These are phyloP conservation scores for Candida ulmi DNA, from an alignment of 805 yeast genomes.

Conservation along the genomic window DNA sequence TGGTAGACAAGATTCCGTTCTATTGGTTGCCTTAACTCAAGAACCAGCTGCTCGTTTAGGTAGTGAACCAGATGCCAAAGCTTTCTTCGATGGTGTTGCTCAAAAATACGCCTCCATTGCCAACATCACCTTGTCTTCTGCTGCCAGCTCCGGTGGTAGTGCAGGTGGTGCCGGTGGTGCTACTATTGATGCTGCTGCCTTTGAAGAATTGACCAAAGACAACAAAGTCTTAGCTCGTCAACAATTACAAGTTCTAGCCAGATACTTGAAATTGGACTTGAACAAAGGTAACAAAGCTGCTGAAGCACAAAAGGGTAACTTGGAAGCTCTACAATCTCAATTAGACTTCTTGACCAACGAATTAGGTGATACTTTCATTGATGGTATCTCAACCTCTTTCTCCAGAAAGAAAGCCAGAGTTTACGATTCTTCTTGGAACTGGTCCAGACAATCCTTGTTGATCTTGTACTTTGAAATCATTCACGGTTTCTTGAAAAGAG, in stretches of 20 bases:
- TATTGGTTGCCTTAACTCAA: conserved; percentile 74
- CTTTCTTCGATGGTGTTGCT: conserved; percentile 75
- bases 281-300: conserved; percentile 85
- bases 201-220: conserved; percentile 57
- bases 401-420: conserved; percentile 90
- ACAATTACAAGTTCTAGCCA: conserved; percentile 83
- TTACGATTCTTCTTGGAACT: conserved; percentile 98
- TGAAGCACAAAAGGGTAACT: conserved; percentile 73
- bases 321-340: conserved; percentile 78
- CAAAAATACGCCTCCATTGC: conserved; percentile 80
- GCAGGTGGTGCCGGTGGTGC: conserved; percentile 72
- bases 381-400: conserved; percentile 86
- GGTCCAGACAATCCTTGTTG: conserved; percentile 98
- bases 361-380: conserved; percentile 89
- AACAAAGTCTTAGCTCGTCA: conserved; percentile 44
- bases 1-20: conserved; percentile 91
- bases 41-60: conserved; percentile 91
- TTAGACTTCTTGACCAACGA: conserved; percentile 70
- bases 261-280: conserved; percentile 89
- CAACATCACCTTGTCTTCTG: conserved; percentile 72
- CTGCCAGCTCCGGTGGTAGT: conserved; percentile 44
- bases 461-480: conserved; percentile 93
- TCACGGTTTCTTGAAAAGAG: conserved; percentile 84
- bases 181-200: conserved; percentile 90
- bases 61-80: conserved; percentile 84